Conservation (phyloP, 169 alveolate genomes). For the Plasmodium blacklocki region DNA sequence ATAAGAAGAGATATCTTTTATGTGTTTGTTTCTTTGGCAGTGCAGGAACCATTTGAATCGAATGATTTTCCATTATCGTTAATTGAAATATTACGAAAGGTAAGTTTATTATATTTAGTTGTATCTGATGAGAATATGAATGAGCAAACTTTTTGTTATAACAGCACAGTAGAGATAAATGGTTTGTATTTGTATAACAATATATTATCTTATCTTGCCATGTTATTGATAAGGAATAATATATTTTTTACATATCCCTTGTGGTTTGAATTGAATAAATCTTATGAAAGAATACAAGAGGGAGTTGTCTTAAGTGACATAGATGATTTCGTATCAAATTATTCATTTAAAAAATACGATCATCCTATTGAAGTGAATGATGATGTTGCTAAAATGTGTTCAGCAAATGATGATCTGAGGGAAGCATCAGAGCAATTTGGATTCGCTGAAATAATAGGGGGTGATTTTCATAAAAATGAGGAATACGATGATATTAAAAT, state of each 20-base stretch:
- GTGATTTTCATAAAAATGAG: no score
- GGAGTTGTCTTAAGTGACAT: constrained; percentile 26
- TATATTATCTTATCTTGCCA: constrained; percentile 23
- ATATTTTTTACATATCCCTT: constrained; percentile 36
- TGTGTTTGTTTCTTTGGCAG: constrained; percentile 42
- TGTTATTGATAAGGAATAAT: constrained; percentile 18
- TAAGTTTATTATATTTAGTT: constrained; percentile 27
- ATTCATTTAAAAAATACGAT: constrained; percentile 47
- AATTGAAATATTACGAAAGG: constrained; percentile 56
- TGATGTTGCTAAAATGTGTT: no score
- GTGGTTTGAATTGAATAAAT: constrained; percentile 22
- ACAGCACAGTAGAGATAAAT: constrained; percentile 30
- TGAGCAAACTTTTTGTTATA: constrained; percentile 54
- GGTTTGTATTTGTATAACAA: constrained; percentile 61
- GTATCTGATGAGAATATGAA: constrained; percentile 36
- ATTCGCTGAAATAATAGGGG: no score
- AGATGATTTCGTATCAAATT: constrained; percentile 44
- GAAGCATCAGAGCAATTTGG: no score
- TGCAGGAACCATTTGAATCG: constrained; percentile 12
- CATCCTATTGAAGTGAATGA: background rate
- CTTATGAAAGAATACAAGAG: constrained; percentile 49
- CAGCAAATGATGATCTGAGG: no score
- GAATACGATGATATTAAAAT: no score
- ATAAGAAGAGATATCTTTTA: constrained; percentile 46
- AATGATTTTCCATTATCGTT: constrained; percentile 22